phyloP scores from a whole-genome alignment of 2,329 filamentous ascomycete species.

The Paecilomyces dactylethromorphus region DNA sequence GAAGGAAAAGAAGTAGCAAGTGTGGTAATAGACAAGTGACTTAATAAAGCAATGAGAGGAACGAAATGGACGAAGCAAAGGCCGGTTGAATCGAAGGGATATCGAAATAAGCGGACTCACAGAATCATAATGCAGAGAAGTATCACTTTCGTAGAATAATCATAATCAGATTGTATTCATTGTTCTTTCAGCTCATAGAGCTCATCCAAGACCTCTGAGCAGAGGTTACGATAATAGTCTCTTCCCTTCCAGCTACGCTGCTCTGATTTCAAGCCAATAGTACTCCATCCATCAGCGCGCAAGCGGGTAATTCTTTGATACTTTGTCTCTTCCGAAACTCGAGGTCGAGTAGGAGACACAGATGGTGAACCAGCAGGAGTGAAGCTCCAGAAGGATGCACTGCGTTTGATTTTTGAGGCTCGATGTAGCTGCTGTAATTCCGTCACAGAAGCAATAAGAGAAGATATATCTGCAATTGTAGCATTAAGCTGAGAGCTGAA shows the following conservation, averaged over 20 bases:
- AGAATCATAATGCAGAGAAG: too few relatives aligned
- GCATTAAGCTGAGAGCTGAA: constrained; percentile 19
- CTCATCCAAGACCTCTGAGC: constrained; percentile 29
- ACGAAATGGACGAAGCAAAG: neutral
- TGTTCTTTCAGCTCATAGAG: constrained; percentile 17
- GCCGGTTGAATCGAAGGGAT: neutral
- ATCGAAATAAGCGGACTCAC: neutral
- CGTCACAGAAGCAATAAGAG: constrained; percentile 17
- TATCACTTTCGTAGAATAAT: neutral
- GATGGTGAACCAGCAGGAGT: constrained; percentile 12
- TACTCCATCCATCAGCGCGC: constrained; percentile 29
- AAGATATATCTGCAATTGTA: constrained; percentile 20
- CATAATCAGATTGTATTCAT: neutral
- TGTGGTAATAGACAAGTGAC: neutral
- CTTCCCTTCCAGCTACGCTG: constrained; percentile 30
- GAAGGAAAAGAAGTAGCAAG: neutral
- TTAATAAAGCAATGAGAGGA: neutral
- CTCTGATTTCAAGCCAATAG: constrained; percentile 26
- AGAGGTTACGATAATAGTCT: constrained; percentile 31
- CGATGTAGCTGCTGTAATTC: constrained; percentile 18
- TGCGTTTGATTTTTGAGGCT: constrained; percentile 20
- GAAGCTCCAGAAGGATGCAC: constrained; percentile 36
- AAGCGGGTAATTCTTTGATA: constrained; percentile 27
- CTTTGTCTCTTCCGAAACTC: constrained; percentile 22
- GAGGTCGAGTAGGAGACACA: constrained; percentile 5